Conservation (phyloP, 164 flowering plant genomes). For the Nymphaea colorata region DNA sequence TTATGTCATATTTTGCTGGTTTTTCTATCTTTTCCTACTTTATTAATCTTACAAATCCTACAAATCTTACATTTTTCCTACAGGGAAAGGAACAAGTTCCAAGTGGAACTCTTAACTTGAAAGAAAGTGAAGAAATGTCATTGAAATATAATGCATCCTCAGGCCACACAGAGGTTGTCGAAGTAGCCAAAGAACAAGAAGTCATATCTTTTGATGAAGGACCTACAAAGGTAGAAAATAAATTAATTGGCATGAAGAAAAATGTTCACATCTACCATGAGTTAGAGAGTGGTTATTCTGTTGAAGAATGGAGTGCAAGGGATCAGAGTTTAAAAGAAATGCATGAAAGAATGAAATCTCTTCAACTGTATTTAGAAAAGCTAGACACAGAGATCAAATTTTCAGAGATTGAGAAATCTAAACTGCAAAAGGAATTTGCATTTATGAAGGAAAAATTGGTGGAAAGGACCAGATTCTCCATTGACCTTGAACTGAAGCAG, state of each 20-base stretch:
- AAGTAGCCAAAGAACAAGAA: conserved; percentile 30
- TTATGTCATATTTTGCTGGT: no score
- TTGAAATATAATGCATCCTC: no score
- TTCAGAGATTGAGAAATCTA: conserved; percentile 46
- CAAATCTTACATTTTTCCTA: no score
- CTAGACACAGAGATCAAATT: conserved; percentile 32
- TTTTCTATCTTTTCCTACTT: no score
- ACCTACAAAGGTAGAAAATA: conserved; percentile 87
- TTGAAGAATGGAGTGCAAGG: conserved; percentile 21
- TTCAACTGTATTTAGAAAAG: conserved; percentile 58
- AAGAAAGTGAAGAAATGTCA: no score
- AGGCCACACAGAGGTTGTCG: no score
- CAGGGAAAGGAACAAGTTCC: no score
- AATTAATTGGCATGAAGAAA: conserved; percentile 29
- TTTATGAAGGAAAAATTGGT: conserved; percentile 40
- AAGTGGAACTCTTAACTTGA: no score
- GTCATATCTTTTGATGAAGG: conserved; percentile 62
- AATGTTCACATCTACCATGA: conserved; percentile 9
- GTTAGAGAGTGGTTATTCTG: conserved; percentile 16
- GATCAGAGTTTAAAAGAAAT: conserved; percentile 40
- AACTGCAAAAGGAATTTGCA: conserved; percentile 38
- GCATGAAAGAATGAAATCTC: conserved; percentile 54
- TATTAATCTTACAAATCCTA: no score
- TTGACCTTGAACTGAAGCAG: conserved; percentile 45
- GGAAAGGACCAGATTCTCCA: conserved; percentile 31